Conservation (phyloP, 495 filamentous ascomycete species). For the Penicillium crystallinum region DNA sequence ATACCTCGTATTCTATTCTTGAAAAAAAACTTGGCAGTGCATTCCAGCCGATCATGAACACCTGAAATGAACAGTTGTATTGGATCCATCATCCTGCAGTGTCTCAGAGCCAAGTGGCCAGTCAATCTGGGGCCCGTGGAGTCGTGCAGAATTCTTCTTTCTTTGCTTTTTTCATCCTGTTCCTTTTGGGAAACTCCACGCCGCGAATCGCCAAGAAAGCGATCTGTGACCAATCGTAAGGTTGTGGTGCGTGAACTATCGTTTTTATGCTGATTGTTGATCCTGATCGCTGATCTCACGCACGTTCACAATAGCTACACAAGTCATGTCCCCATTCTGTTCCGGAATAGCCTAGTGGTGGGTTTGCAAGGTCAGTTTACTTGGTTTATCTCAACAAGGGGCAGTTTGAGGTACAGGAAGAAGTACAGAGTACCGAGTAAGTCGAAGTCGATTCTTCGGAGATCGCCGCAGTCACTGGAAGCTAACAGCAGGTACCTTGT, state of each 20-base stretch:
- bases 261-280: background rate
- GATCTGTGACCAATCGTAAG: background rate
- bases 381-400: too few species aligned
- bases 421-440: too few species aligned
- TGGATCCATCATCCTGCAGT: background rate
- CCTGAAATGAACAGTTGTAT: too few species aligned
- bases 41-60: background rate
- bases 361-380: too few species aligned
- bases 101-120: background rate
- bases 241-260: background rate
- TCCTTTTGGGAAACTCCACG: background rate
- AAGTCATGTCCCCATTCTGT: background rate
- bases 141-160: background rate
- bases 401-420: too few species aligned
- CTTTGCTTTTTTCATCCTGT: too few species aligned
- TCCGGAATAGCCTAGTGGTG: too few species aligned
- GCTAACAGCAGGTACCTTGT: too few species aligned
- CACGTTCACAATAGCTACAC: background rate
- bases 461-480: too few species aligned
- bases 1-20: background rate
- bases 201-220: background rate
- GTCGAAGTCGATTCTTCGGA: too few species aligned
- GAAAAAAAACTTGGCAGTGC: background rate
- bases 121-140: background rate
- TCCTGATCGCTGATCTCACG: background rate